Evolutionary conservation across 805 yeast genomes (phyloP).

Genomic region (Candida nemodendra): DNA sequence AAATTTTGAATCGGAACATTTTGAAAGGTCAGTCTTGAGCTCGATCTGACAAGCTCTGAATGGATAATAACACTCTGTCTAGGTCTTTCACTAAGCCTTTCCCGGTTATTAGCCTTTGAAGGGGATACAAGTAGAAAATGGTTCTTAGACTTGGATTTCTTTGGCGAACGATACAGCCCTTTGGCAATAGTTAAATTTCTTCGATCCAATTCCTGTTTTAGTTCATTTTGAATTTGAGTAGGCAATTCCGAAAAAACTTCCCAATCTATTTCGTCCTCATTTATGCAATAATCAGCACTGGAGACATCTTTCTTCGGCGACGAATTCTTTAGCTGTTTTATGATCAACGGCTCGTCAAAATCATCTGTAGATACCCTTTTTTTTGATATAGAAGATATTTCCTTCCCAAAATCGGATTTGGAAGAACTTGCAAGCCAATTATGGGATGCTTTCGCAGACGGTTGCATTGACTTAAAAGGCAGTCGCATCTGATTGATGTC

Average conservation of each 20-base stretch:
- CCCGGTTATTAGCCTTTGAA: background rate
- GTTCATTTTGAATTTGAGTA: slow-evolving; percentile 58
- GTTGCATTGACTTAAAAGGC: slow-evolving; percentile 34
- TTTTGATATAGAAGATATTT: too few species aligned
- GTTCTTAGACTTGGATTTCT: slow-evolving; percentile 11
- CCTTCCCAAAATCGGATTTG: background rate
- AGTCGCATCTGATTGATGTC: slow-evolving; percentile 33
- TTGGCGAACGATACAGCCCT: slow-evolving; percentile 22
- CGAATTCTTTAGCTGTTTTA: background rate
- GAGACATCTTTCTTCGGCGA: background rate
- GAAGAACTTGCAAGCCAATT: background rate
- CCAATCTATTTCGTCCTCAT: slow-evolving; percentile 49
- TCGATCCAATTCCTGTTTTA: slow-evolving; percentile 50
- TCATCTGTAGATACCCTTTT: background rate
- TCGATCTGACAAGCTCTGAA: slow-evolving; percentile 8
- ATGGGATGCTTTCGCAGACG: slow-evolving; percentile 9
- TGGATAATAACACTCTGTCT: slow-evolving; percentile 7
- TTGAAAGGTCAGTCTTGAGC: slow-evolving; percentile 23
- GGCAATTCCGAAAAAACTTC: slow-evolving; percentile 68
- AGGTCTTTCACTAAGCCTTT: too few species aligned
- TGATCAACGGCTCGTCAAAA: background rate
- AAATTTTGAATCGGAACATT: slow-evolving; percentile 20
- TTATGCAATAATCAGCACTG: background rate
- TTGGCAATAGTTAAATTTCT: slow-evolving; percentile 29
- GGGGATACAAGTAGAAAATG: slow-evolving; percentile 14